Base-by-base conservation (phyloP, 208 protist genomes). In the Trypanosomatidae sp. region DNA sequence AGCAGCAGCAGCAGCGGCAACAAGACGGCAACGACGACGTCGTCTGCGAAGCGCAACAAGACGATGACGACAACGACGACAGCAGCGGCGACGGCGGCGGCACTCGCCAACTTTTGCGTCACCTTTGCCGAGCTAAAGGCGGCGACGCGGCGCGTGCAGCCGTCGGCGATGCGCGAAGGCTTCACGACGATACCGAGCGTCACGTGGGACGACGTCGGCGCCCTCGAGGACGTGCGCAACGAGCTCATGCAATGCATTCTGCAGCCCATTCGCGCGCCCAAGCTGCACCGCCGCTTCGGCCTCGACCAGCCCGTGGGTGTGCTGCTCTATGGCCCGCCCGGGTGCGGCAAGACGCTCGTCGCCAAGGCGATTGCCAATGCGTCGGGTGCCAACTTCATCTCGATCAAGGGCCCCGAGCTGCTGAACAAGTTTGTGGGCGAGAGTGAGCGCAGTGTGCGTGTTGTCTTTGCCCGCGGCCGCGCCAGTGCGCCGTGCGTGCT, bases 381-480 rank as follows among this genome's bases (percentile, higher is more conserved):
- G 54, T 86, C 74, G 19, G 94, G 94, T 7, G 94, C 95, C 6
- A 98, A 95, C 58, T 99, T 99, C 66, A 99, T 99, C 54, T 97
- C 93, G 7, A 95, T 99, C 48, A 99, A 99, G 57, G 97, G 98
- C 2, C 95, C 95, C 4, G 95, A 98, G 69, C 61, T 98, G 35
- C 72, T 98, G 15, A 99, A 99, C 75, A 99, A 98, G 66, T 99
- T 96, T 61, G 96, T 99, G 23, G 98, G 98, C 48, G 98, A 99
- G 75, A 97, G 94, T 42, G 98, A 99, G 79, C 77, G 90, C 5
- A 97, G 95, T 15, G 96, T 99, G 18, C 67, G 98, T 6, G 83
- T 97, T 66, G 79, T 99, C 0, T 99, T 99, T 54, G 81, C 76
- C 11, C 66, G 91, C 26, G 94, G 86, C 10, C 72, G 86, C 11